Evolutionary conservation across 805 yeast species (phyloP), one percentile per base, ranked within the genome.

Genomic region (Metschnikowia sp.): DNA sequence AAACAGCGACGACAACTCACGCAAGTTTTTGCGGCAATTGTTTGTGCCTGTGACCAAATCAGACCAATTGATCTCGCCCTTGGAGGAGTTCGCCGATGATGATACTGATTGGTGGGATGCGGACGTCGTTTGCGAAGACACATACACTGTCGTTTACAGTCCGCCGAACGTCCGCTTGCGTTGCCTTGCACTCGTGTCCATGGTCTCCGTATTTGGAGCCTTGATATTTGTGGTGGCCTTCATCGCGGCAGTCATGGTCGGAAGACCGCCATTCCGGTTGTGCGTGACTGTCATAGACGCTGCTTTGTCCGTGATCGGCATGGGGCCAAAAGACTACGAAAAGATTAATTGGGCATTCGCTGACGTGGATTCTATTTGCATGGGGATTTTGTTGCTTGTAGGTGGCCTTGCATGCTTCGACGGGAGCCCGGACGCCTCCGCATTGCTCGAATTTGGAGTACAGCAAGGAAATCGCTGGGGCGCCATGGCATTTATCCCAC

Each of bases 31-130:
- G 31, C 81, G 79, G 55, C 77, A 79, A 40, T 66, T 90, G 48
- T 94, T 94, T 68, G 84, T 87, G 1, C 81, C 89, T 0, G 97
- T 92, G 2, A 87, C 96, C 0, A 83, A 81, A 55, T 85, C 83
- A 54, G 96, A 91, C 62, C 72, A 77, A 42, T 53, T 74, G 86
- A 11, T 63, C 86, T 36, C 70, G 4, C 53, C 53, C 1, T 31
- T 5, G 55, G 50, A 49, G 53, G 54, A 50, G 4, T 8, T 26
- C 1, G 44, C 37, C 4, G 62, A 54, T 12, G 54, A 62, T 35
- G 74, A 68, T 18, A 63, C 64, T 31, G 71, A 70, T 5, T 69
- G 63, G 36, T 56, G 75, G 28, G 79, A 75, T 36, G 77, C 69
- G 37, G 69, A 65, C 30, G 41, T 58, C 35, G 66, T 62, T 8